Percentiles rank a stretch among this genome's conserved stretches.
phyloP scores from a whole-genome alignment of 306 rosid species.

The Pueraria montana region DNA sequence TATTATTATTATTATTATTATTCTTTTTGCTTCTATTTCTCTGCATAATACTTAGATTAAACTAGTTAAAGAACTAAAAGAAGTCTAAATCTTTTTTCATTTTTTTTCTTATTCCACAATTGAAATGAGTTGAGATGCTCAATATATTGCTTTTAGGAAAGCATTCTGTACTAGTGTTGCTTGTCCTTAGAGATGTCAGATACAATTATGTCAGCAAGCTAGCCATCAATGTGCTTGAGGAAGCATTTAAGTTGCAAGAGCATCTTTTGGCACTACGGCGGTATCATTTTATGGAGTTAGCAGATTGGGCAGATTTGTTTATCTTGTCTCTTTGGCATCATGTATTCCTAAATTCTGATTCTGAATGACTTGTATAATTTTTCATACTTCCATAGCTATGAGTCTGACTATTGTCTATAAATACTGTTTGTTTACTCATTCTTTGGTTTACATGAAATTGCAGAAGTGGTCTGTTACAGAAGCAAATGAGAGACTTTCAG shows the following conservation, averaged over 20 bases:
- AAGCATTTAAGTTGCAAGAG: constrained; percentile 86
- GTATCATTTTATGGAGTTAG: constrained; percentile 93
- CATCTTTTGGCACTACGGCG: constrained; percentile 90
- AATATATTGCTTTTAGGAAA: constrained; percentile 39
- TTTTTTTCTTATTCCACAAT: constrained; percentile 36
- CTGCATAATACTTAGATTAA: neutral
- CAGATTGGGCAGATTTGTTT: constrained; percentile 98
- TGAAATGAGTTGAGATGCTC: constrained; percentile 43
- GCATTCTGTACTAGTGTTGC: constrained; percentile 35
- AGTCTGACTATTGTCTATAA: constrained; percentile 20
- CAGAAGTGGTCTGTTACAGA: constrained; percentile 89
- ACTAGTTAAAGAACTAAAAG: constrained; percentile 24
- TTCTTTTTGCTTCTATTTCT: constrained; percentile 28
- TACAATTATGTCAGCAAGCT: constrained; percentile 92
- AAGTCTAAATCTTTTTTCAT: constrained; percentile 11
- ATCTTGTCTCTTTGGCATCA: constrained; percentile 89
- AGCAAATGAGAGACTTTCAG: constrained; percentile 82
- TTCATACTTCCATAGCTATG: constrained; percentile 8
- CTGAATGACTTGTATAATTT: constrained; percentile 41
- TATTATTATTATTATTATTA: neutral
- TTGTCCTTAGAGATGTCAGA: constrained; percentile 72
- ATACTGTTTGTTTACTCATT: constrained; percentile 44
- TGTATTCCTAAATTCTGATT: constrained; percentile 60
- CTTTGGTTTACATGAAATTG: constrained; percentile 53
- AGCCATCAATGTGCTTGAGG: constrained; percentile 87